Percentiles rank a stretch among this genome's conserved stretches.
Conservation (phyloP, 352 stramenopile species). For the Phytophthora agathidicida region DNA sequence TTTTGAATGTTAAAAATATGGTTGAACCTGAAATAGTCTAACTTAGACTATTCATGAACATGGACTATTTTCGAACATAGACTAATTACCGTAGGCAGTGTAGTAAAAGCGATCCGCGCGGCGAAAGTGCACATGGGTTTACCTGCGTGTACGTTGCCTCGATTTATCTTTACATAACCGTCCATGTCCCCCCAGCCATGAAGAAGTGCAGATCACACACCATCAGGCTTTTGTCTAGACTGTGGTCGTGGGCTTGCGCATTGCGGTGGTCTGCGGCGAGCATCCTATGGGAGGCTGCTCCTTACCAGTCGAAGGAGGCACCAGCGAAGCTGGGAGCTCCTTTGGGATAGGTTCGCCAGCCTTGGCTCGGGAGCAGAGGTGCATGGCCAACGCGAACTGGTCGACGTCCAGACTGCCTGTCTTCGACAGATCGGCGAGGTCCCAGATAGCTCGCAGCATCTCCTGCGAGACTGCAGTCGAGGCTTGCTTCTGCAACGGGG, state of each 20-base stretch:
- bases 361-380: conserved; percentile 78
- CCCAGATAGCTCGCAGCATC: conserved; percentile 87
- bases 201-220: no score
- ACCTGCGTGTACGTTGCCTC: no score
- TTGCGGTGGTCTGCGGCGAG: conserved; percentile 17
- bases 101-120: no score
- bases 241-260: conserved; percentile 17
- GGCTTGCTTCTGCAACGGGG: conserved; percentile 62
- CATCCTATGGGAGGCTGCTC: conserved; percentile 1
- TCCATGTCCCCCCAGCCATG: no score
- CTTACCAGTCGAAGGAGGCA: conserved; percentile 62
- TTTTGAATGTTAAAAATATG: no score
- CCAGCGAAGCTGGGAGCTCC: conserved; percentile 52
- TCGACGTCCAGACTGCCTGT: conserved; percentile 88
- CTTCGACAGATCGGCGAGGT: conserved; percentile 91
- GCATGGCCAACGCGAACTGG: conserved; percentile 93
- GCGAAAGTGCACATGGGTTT: no score
- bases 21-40: no score
- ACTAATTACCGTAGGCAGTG: no score
- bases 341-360: conserved; percentile 74
- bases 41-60: no score
- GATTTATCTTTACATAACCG: no score
- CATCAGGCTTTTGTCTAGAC: conserved; percentile 28
- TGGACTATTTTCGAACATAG: no score
- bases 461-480: conserved; percentile 67